A percentile compares a stretch with the other conserved stretches of the same genome.
phyloP scores from a whole-genome alignment of 2,329 filamentous ascomycete genomes.

The Diatrype stigma region DNA sequence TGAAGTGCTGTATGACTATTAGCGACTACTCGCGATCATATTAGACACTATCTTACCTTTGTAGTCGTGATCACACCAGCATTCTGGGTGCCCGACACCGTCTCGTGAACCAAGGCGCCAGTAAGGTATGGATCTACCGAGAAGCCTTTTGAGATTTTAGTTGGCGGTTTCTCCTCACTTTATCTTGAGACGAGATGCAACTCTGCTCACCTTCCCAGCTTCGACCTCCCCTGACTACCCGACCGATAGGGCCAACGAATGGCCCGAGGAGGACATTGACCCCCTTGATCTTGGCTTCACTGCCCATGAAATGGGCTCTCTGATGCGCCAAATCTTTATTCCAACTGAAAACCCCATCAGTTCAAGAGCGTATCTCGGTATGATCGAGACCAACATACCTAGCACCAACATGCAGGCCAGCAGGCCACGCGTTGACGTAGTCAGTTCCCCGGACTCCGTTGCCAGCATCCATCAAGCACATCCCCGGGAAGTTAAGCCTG shows the following conservation, averaged over 20 bases:
- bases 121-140: conserved; percentile 35
- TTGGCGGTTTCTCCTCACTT: neutral
- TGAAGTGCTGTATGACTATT: conserved; percentile 59
- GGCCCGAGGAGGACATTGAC: conserved; percentile 66
- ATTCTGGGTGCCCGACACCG: conserved; percentile 37
- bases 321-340: conserved; percentile 57
- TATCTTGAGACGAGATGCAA: no score
- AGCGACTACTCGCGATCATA: conserved; percentile 37
- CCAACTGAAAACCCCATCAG: conserved; percentile 49
- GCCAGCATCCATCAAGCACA: conserved; percentile 12
- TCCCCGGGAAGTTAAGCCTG: conserved; percentile 11
- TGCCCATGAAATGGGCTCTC: conserved; percentile 61
- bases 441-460: conserved; percentile 12
- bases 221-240: conserved; percentile 47
- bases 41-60: conserved; percentile 5
- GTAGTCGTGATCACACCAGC: conserved; percentile 23
- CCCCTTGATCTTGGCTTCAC: conserved; percentile 62
- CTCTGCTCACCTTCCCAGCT: conserved; percentile 41
- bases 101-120: conserved; percentile 43
- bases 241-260: conserved; percentile 52
- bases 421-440: conserved; percentile 12
- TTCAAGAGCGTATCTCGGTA: no score
- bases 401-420: conserved; percentile 12
- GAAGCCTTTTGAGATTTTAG: conserved; percentile 9
- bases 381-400: conserved; percentile 3